These are phyloP conservation scores for Naematelia encephala DNA, from an alignment of 768 basidiomycete genomes.

Conservation along the genomic window DNA sequence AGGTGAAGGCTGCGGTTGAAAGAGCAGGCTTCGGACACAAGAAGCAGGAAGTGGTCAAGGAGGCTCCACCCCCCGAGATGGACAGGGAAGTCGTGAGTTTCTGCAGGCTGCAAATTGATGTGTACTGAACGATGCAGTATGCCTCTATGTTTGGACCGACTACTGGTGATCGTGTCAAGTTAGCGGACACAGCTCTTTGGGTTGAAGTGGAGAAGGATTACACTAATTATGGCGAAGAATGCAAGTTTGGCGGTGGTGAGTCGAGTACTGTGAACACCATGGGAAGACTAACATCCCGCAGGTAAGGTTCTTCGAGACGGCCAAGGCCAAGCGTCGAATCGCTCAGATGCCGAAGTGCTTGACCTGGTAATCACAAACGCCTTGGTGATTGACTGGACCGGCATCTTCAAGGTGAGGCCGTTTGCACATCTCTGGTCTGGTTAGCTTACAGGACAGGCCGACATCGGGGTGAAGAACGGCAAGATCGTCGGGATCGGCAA, in stretches of 20 bases:
- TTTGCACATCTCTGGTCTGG: not conserved
- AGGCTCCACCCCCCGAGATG: constrained; percentile 56
- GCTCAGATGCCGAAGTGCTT: constrained; percentile 64
- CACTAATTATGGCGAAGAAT: constrained; percentile 91
- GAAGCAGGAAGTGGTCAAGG: constrained; percentile 54
- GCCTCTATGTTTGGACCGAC: constrained; percentile 96
- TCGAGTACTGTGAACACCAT: not conserved
- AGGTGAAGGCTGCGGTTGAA: constrained; percentile 53
- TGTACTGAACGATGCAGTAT: constrained; percentile 54
- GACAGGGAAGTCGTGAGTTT: constrained; percentile 51
- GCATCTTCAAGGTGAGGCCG: constrained; percentile 77
- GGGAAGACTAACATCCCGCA: constrained; percentile 41
- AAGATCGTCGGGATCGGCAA: constrained; percentile 87
- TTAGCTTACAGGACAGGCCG: constrained; percentile 67
- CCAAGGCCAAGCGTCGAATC: constrained; percentile 86
- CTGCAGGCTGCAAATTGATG: not conserved
- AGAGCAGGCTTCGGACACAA: constrained; percentile 66
- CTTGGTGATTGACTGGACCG: constrained; percentile 88
- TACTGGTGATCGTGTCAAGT: constrained; percentile 75
- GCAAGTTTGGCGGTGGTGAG: constrained; percentile 92
- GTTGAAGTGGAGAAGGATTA: constrained; percentile 84
- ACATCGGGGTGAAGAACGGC: constrained; percentile 85
- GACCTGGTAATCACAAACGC: constrained; percentile 96
- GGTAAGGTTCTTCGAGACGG: constrained; percentile 94
- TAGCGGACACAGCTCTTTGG: constrained; percentile 89